Evolutionary conservation across 441 rosid species (phyloP).

Genomic region (Erodium trifolium): DNA sequence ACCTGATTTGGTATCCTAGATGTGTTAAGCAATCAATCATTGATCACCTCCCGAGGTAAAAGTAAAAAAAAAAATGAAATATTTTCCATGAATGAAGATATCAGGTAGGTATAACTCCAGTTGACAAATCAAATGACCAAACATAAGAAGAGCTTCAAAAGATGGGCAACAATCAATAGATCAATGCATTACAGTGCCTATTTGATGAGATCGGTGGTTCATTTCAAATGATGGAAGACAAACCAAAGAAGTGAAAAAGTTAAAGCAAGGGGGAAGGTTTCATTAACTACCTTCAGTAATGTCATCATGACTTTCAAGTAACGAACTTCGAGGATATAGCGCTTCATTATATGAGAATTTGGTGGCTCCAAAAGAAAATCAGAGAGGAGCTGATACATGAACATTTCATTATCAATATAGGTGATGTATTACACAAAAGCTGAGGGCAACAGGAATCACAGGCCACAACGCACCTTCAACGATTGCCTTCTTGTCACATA

Average conservation of each 20-base stretch:
- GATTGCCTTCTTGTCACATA: conserved; percentile 97
- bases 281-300: conserved; percentile 53
- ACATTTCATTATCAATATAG: conserved; percentile 20
- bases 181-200: too few species aligned
- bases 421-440: conserved; percentile 12
- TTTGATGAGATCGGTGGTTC: not conserved
- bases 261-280: conserved; percentile 7
- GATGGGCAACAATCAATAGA: not conserved
- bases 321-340: conserved; percentile 75
- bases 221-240: conserved; percentile 6
- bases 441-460: conserved; percentile 3
- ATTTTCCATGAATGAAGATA: not conserved
- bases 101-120: not conserved
- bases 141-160: not conserved
- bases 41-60: not conserved
- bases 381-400: conserved; percentile 66
- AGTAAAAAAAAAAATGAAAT: not conserved
- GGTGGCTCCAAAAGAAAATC: conserved; percentile 86
- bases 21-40: not conserved
- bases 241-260: conserved; percentile 12
- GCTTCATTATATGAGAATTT: conserved; percentile 79
- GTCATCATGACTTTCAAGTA: conserved; percentile 89
- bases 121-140: not conserved
- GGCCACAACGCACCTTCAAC: conserved; percentile 56
- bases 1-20: not conserved